These are phyloP conservation scores for Fusarium nanum DNA, from an alignment of 2,329 filamentous ascomycete species.

Conservation along the genomic window DNA sequence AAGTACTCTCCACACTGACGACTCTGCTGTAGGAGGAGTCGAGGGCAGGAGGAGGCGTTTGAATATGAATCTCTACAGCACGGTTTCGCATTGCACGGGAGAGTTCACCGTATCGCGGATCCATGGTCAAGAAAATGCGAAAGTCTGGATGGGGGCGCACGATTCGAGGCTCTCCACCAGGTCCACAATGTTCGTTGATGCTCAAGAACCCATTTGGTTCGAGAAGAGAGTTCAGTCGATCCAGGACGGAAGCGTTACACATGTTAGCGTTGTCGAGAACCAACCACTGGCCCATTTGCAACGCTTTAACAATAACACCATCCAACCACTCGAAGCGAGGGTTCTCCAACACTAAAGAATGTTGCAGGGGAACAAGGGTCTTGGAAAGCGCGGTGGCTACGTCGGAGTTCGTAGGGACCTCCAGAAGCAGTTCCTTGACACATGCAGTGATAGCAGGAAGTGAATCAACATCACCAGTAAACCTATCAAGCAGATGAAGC, in stretches of 20 bases:
- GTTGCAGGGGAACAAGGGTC: constrained; percentile 62
- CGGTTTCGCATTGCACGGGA: constrained; percentile 97
- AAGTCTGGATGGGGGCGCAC: constrained; percentile 88
- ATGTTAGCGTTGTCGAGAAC: constrained; percentile 97
- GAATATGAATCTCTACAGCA: constrained; percentile 87
- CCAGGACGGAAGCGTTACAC: constrained; percentile 93
- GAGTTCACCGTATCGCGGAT: constrained; percentile 90
- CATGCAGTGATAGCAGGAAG: constrained; percentile 54
- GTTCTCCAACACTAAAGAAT: constrained; percentile 70
- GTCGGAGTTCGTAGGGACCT: constrained; percentile 58
- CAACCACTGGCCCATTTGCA: constrained; percentile 89
- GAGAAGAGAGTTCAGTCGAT: constrained; percentile 92
- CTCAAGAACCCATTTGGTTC: constrained; percentile 89
- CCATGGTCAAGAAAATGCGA: constrained; percentile 92
- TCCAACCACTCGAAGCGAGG: constrained; percentile 97
- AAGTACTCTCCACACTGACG: constrained; percentile 60
- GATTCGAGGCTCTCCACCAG: constrained; percentile 82
- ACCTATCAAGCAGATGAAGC: constrained; percentile 61
- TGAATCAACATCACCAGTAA: constrained; percentile 53
- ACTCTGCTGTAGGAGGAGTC: constrained; percentile 55
- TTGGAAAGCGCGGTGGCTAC: constrained; percentile 62
- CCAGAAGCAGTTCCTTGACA: constrained; percentile 55
- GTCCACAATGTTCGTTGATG: constrained; percentile 91
- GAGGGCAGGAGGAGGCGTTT: constrained; percentile 54
- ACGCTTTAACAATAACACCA: constrained; percentile 87